Base-by-base conservation (phyloP, 768 basidiomycete genomes). In the Rubroboletus pulcherrimus region DNA sequence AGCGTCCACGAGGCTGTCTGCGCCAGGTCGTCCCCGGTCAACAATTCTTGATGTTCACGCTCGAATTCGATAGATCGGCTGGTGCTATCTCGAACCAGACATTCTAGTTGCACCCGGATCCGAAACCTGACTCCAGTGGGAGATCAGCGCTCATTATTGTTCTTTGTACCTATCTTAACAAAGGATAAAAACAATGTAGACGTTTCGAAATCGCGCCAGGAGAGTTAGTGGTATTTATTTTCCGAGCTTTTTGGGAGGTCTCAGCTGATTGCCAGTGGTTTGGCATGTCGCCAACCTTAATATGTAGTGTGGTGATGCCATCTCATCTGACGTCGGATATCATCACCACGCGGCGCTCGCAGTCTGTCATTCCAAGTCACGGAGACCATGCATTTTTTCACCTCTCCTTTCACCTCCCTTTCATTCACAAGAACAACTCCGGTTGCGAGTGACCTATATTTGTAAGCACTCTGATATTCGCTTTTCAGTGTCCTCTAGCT, bases 341-440 rank as follows among this genome's bases (percentile, higher is more conserved):
- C 39, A 19, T 61, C 43, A 3, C 34, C 43, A 40, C n/a, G 47
- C 34, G 51, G 31, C 41, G 19, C 17, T 44, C 21, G 37, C 17
- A 38, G 42, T 15, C 57, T 50, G 43, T 63, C 30, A 45, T 52
- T 37, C 19, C 24, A 5, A 41, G 46, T 38, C 30, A 39, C 17
- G 34, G 39, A 41, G 30, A 35, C 44, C 35, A 24, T 24, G 31
- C 24, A 12, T 4, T 31, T 44, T 41, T 42, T 31, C 5, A n/a
- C 26, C 17, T 30, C 2, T 33, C 44, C 46, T 66, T 60, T 53
- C 40, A 37, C 17, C 42, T 34, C 42, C 38, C 56, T 58, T 58
- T 55, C 49, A 48, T 33, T 40, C 40, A 55, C 37, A 43, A 35
- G 2, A 39, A 33, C 47, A 29, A 40, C 42, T 34, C 48, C 11